phyloP scores from a whole-genome alignment of 805 yeast genomes.

The Myxozyma neotropica region DNA sequence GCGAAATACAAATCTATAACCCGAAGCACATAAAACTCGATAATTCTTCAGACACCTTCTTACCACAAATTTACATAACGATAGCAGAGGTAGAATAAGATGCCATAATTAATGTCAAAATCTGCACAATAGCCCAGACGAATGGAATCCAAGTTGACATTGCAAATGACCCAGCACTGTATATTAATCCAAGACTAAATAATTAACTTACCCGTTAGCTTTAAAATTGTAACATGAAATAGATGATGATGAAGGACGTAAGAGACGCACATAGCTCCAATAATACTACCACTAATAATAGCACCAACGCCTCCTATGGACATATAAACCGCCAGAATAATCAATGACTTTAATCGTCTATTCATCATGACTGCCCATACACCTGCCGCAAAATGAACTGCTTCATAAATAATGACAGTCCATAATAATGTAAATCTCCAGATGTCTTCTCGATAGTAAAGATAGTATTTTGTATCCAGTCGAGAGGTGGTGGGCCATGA shows the following conservation, averaged over 20 bases:
- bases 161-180: slow-evolving; percentile 57
- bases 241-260: no score
- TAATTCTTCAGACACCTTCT: no score
- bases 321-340: slow-evolving; percentile 53
- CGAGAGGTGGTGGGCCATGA: slow-evolving; percentile 63
- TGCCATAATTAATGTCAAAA: slow-evolving; percentile 66
- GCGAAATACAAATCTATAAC: no score
- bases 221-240: slow-evolving; percentile 6
- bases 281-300: slow-evolving; percentile 68
- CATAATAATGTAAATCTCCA: slow-evolving; percentile 84
- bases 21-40: no score
- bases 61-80: slow-evolving; percentile 42
- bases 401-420: slow-evolving; percentile 69
- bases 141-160: slow-evolving; percentile 97
- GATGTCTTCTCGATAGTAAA: slow-evolving; percentile 71
- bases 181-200: slow-evolving; percentile 28
- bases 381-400: slow-evolving; percentile 68
- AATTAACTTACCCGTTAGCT: no score
- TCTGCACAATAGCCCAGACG: slow-evolving; percentile 70
- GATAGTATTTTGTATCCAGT: slow-evolving; percentile 43
- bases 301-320: slow-evolving; percentile 65
- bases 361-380: slow-evolving; percentile 57
- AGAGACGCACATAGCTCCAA: slow-evolving; percentile 60
- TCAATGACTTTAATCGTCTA: slow-evolving; percentile 47
- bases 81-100: slow-evolving; percentile 62